Conservation (phyloP, 2,329 filamentous ascomycete species). For the Dactylonectria estremocensis region DNA sequence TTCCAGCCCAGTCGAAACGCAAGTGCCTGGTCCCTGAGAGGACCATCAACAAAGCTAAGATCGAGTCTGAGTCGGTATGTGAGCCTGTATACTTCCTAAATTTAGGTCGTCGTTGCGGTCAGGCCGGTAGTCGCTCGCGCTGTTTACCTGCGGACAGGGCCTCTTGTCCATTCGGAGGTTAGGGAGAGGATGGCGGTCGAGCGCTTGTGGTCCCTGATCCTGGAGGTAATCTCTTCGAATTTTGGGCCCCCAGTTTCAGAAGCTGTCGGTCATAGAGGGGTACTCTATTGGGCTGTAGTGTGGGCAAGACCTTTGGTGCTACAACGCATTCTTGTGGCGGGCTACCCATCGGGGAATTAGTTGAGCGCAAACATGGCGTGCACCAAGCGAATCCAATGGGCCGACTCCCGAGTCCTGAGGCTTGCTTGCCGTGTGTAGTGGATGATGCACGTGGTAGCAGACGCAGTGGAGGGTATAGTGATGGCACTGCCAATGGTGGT, state of each 20-base stretch:
- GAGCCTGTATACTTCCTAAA: not conserved
- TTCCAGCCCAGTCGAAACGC: not conserved
- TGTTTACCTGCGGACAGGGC: not conserved
- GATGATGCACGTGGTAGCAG: too few relatives aligned
- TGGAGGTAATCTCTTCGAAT: not conserved
- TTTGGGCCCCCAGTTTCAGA: constrained; percentile 17
- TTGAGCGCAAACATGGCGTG: not conserved
- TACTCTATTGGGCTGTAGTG: constrained; percentile 5
- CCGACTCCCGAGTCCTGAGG: not conserved
- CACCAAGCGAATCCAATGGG: not conserved
- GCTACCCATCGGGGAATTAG: not conserved
- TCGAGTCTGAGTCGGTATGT: not conserved
- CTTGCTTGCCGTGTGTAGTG: not conserved
- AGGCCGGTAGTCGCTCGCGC: not conserved
- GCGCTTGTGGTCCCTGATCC: not conserved
- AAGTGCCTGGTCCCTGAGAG: not conserved
- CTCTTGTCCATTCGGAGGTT: constrained; percentile 1
- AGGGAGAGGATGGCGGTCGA: constrained; percentile 1
- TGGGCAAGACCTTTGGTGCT: not conserved
- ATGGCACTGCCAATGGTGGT: not conserved
- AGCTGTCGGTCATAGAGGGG: constrained; percentile 3
- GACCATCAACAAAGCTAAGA: not conserved
- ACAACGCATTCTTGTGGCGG: not conserved
- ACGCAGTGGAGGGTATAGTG: not conserved
- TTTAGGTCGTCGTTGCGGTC: not conserved